phyloP scores from a whole-genome alignment of 345 rosid species.

The Arabidopsis arenosa region DNA sequence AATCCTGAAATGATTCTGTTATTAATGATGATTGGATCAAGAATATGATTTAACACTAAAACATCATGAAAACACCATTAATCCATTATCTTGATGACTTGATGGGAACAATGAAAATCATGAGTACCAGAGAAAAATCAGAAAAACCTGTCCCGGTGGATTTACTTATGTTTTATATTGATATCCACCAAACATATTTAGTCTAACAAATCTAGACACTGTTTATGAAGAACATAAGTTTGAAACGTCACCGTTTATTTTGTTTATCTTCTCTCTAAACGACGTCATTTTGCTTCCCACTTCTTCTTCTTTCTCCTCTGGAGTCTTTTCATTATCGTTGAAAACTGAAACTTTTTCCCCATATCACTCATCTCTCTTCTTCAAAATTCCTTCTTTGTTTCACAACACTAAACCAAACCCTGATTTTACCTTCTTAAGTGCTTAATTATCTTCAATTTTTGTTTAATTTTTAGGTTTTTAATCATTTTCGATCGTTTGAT shows the following conservation, averaged over 20 bases:
- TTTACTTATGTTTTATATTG: too few species aligned
- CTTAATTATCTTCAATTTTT: not conserved
- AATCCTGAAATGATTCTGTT: not conserved
- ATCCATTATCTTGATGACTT: too few species aligned
- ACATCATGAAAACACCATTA: not conserved
- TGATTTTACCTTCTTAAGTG: not conserved
- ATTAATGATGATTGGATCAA: not conserved
- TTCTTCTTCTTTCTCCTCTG: constrained; percentile 24
- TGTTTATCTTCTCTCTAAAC: not conserved
- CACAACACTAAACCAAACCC: not conserved
- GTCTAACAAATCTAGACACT: not conserved
- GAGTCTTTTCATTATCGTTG: constrained; percentile 30
- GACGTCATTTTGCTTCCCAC: constrained; percentile 33
- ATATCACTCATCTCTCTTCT: constrained; percentile 15
- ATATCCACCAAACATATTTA: not conserved
- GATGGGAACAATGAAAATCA: too few species aligned
- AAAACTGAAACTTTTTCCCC: not conserved
- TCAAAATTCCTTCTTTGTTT: constrained; percentile 16
- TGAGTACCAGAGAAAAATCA: too few species aligned
- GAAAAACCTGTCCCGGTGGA: too few species aligned
- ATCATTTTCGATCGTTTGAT: not conserved
- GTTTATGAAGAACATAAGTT: not conserved
- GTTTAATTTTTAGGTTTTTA: not conserved
- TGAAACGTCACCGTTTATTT: constrained; percentile 38
- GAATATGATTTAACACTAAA: not conserved